These are phyloP conservation scores for Boletus rubropictus DNA, from an alignment of 768 basidiomycete genomes.

Conservation along the genomic window DNA sequence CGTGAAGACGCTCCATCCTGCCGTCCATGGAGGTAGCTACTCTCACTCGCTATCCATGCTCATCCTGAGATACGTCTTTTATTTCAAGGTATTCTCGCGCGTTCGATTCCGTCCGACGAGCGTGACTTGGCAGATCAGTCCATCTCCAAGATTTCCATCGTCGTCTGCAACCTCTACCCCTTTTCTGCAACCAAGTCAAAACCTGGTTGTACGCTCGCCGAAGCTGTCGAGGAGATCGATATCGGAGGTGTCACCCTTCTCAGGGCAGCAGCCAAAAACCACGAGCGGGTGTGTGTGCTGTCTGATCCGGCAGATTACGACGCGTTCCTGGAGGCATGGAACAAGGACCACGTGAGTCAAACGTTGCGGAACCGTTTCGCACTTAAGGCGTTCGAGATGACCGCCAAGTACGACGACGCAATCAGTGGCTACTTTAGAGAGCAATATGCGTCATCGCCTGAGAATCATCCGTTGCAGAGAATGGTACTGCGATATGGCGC, in stretches of 20 bases:
- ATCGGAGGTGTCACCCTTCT: conserved; percentile 98
- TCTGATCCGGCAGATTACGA: conserved; percentile 87
- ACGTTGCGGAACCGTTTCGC: conserved; percentile 73
- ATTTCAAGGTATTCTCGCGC: conserved; percentile 80
- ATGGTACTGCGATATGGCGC: conserved; percentile 90
- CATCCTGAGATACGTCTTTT: conserved; percentile 1
- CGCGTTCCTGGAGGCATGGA: conserved; percentile 75
- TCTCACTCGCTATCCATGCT: neutral
- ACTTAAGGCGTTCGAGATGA: conserved; percentile 96
- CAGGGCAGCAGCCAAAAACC: conserved; percentile 97
- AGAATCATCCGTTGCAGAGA: conserved; percentile 73
- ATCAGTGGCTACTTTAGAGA: conserved; percentile 96
- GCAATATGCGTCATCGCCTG: conserved; percentile 87
- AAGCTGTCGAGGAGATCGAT: conserved; percentile 96
- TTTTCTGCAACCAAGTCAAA: conserved; percentile 88
- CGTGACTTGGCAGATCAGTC: conserved; percentile 74
- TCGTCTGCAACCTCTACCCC: conserved; percentile 98
- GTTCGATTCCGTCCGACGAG: conserved; percentile 86
- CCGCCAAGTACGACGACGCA: conserved; percentile 89
- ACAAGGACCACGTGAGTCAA: conserved; percentile 67
- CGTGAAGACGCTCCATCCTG: conserved; percentile 97
- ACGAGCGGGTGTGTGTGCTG: conserved; percentile 83
- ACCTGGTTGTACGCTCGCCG: conserved; percentile 82
- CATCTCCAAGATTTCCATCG: conserved; percentile 92
- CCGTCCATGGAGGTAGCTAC: conserved; percentile 85